Evolutionary conservation across 176 grass and related monocot species (phyloP), one percentile per base, ranked within the genome.

Genomic region (Hsuehochloa calcarea): DNA sequence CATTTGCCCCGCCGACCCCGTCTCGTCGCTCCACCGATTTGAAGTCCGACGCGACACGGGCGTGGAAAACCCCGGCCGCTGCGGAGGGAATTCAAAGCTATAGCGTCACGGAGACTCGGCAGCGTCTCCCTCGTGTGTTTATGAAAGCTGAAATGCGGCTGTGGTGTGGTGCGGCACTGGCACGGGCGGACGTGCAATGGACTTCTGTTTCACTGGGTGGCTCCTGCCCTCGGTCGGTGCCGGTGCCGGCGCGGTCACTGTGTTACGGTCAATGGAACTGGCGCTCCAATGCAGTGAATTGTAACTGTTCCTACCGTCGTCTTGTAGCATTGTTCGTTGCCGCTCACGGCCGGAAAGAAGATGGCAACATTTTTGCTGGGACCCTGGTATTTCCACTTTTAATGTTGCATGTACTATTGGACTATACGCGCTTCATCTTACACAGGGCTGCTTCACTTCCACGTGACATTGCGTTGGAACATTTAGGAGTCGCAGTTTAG

Each of bases 191-290:
- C 59, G 59, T 13, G 23, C 59, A 8, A 5, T 5, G 23, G 10
- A 62, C 23, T 9, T 39, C n/a, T n/a, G 73, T 38, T 56, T 58
- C 51, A 20, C 51, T 58, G 23, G 58, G 77, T 13, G 4, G 16
- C 8, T 29, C 55, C n/a, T 34, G 77, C 41, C 13, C 40, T 47
- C 55, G 15, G 40, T 9, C 10, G 77, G 9, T n/a, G 40, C 16
- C 9, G 77, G 9, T n/a, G 61, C 61, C 26, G 60, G 77, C 44
- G 43, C 23, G 38, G 23, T 61, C 56, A 56, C 81, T 84, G 74
- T 78, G 5, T 22, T 44, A 1, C 13, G 35, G 80, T 65, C 56
- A 72, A 70, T 35, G 74, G 50, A 72, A 37, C 65, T 22, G 45
- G 64, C 7, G 70, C 26, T 14, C 56, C 34, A 37, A 0, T 5